Evolutionary conservation across 495 filamentous ascomycete species (phyloP).

Genomic region (Hypoxylon rickii): DNA sequence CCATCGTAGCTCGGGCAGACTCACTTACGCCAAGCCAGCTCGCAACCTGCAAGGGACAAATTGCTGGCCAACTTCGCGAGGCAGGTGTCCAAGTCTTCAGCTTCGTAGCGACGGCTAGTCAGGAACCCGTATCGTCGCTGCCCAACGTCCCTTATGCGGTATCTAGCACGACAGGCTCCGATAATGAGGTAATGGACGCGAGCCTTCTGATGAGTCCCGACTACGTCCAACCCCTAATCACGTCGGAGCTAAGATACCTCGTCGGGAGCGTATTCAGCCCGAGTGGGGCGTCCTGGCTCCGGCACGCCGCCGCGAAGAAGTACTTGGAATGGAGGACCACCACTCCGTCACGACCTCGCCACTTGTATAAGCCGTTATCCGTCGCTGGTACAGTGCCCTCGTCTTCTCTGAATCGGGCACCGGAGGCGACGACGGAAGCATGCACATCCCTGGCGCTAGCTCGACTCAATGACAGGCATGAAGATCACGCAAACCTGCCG

Average conservation of each 20-base stretch:
- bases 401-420: neutral
- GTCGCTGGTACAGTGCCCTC: conserved; percentile 8
- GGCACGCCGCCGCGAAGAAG: conserved; percentile 86
- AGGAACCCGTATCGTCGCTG: conserved; percentile 15
- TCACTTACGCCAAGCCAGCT: conserved; percentile 64
- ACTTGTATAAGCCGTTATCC: conserved; percentile 36
- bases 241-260: conserved; percentile 74
- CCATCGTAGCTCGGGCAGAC: conserved; percentile 81
- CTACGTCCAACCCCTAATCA: conserved; percentile 82
- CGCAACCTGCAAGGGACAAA: conserved; percentile 62
- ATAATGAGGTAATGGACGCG: conserved; percentile 92
- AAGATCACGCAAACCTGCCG: conserved; percentile 74
- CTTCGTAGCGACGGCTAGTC: conserved; percentile 51
- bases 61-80: conserved; percentile 61
- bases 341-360: conserved; percentile 29
- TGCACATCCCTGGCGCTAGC: conserved; percentile 68
- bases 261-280: conserved; percentile 76
- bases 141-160: conserved; percentile 69
- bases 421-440: neutral
- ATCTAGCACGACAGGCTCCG: conserved; percentile 75
- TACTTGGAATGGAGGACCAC: conserved; percentile 68
- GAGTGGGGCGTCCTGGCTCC: conserved; percentile 82
- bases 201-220: conserved; percentile 92
- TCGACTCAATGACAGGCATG: conserved; percentile 69
- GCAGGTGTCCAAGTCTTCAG: conserved; percentile 70